phyloP scores from a whole-genome alignment of 2,329 filamentous ascomycete species.

The Colletotrichum tropicale region DNA sequence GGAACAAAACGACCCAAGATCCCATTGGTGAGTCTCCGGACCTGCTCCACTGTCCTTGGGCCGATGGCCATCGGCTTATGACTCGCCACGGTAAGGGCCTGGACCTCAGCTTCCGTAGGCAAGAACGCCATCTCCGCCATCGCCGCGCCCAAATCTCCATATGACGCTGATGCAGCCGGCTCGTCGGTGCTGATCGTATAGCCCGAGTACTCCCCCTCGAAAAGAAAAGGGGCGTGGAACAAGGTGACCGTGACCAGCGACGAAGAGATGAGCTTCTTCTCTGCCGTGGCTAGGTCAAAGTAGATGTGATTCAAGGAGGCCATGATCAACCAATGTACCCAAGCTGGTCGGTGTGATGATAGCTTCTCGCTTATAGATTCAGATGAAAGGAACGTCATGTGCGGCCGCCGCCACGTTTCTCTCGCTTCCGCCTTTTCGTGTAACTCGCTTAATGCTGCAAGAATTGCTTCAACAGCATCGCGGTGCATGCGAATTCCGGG shows the following conservation, averaged over 20 bases:
- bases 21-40: neutral
- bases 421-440: rapidly evolving
- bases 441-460: neutral
- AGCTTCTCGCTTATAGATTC: neutral
- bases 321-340: neutral
- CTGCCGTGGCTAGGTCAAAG: neutral
- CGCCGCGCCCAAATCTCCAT: neutral
- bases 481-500: neutral
- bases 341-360: neutral
- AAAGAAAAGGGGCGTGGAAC: neutral
- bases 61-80: neutral
- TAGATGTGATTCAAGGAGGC: neutral
- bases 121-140: neutral
- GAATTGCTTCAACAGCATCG: neutral
- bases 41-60: neutral
- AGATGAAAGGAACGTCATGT: neutral
- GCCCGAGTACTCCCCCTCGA: neutral
- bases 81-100: neutral
- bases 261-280: neutral
- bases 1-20: neutral
- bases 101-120: neutral
- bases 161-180: neutral
- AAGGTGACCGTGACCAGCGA: neutral
- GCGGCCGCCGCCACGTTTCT: neutral
- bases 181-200: neutral